Base-by-base conservation (phyloP, 805 yeast species). In the Myxozyma mucilagina region DNA sequence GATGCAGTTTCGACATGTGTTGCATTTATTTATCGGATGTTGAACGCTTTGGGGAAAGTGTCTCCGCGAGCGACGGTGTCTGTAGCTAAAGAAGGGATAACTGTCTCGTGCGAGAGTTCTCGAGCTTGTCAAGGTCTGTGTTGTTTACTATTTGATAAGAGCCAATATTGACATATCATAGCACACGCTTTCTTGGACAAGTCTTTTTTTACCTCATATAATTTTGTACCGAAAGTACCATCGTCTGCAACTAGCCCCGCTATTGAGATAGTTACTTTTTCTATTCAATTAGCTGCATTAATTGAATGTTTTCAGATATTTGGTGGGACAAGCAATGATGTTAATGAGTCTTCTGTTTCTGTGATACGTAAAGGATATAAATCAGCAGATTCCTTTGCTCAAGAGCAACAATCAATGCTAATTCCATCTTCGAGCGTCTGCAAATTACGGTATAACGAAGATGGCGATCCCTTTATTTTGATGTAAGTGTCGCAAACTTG, bases 251-350 rank as follows among this genome's bases (percentile, higher is more conserved):
- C 38, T 48, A 11, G 35, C 57, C 9, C 47, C 49, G n/a, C 18
- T 42, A 18, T n/a, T 38, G 38, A 35, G 9, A 4, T 38, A 4
- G 57, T 53, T 16, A 5, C 56, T 16, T 57, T 63, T 16, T 24
- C 57, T 14, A 36, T 63, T 32, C 54, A 64, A 32, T 53, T 63
- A n/a, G 36, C 44, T 13, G 50, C 65, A 32, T 56, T 63, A 7
- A 58, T 63, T 20, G 61, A 57, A 16, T 63, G 67, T 41, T 52
- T 63, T 32, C 67, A 63, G 57, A 61, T 63, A 14, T 63, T 63
- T 47, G 62, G 65, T 13, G 50, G 24, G 24, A 29, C 38, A 50
- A 56, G 44, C 16, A 41, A 41, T 41, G 44, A 41, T 5, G 16
- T n/a, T 13, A 9, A 7, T 9, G 44, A 41, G 13, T 41, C 44